phyloP scores from a whole-genome alignment of 2,329 filamentous ascomycete species.

The Colletotrichum liaoningense region DNA sequence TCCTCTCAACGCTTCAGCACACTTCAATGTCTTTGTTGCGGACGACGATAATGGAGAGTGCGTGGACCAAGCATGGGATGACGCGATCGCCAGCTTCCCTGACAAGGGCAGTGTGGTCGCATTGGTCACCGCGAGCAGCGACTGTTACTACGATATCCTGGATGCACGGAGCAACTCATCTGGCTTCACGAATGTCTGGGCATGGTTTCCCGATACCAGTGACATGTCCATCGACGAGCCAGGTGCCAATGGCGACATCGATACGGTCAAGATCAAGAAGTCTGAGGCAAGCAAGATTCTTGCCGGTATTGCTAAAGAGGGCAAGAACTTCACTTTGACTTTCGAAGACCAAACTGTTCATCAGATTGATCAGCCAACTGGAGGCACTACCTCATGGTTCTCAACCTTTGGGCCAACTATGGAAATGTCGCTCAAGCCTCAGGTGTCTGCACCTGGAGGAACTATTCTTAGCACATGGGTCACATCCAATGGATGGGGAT shows the following conservation, averaged over 20 bases:
- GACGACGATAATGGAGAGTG: slow-evolving; percentile 23
- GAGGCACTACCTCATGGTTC: slow-evolving; percentile 13
- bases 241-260: slow-evolving; percentile 8
- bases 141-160: neutral
- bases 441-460: slow-evolving; percentile 25
- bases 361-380: slow-evolving; percentile 23
- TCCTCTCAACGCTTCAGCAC: neutral
- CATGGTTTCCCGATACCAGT: slow-evolving; percentile 16
- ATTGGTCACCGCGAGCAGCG: slow-evolving; percentile 6
- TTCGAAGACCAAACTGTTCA: slow-evolving; percentile 22
- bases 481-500: slow-evolving; percentile 26
- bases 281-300: slow-evolving; percentile 19
- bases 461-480: slow-evolving; percentile 31
- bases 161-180: slow-evolving; percentile 10
- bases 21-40: slow-evolving; percentile 20
- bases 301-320: slow-evolving; percentile 11
- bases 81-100: slow-evolving; percentile 13
- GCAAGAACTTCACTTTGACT: slow-evolving; percentile 22
- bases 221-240: slow-evolving; percentile 17
- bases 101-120: slow-evolving; percentile 4
- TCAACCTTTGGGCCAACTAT: slow-evolving; percentile 27
- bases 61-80: slow-evolving; percentile 15
- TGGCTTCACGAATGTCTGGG: slow-evolving; percentile 21
- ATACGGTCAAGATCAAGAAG: slow-evolving; percentile 21
- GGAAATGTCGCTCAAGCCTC: slow-evolving; percentile 30